Base-by-base conservation (phyloP, 306 rosid genomes). In the Abrus precatorius region DNA sequence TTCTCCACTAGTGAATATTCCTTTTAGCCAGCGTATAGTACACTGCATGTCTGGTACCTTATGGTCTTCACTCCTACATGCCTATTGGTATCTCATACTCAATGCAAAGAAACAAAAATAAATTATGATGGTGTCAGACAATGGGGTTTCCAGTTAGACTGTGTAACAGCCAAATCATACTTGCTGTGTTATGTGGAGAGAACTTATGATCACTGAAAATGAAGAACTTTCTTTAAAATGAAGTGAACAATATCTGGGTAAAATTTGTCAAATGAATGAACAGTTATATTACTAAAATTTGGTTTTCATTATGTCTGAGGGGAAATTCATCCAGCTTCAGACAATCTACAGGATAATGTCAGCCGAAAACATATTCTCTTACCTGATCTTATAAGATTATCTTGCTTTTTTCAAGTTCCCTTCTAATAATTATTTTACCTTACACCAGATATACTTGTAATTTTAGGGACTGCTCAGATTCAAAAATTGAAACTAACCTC, bases 401-500 rank as follows among this genome's bases (percentile, higher is more conserved):
- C 9, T 34, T 70, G 3, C 1, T 7, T 60, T 57, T 43, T 29
- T 40, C 5, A 27, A 10, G 28, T 49, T 76, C 13, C 48, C 27
- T 33, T 36, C 14, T 34, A 34, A 6, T 30, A 28, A 48, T n/a
- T 50, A 48, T 49, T 69, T 33, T 40, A 1, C 44, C 55, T 20
- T 2, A 54, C 27, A 45, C 54, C 30, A 63, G 48, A 45, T 34
- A 74, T 38, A 36, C 43, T 41, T 52, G n/a, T 10, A 60, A 67
- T 43, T 72, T 81, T 36, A 53, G 70, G 62, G 70, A 75, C 53
- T 4, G 32, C 60, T 13, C 61, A 9, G 63, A 68, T 33, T 60
- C 52, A 44, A 60, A 84, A 73, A 60, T 77, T 57, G n/a, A 33
- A 59, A 34, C 90, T 68, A 66, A 95, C 99, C 97, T 95, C 97